phyloP scores from a whole-genome alignment of 441 rosid species.

The Gossypium trilobum region DNA sequence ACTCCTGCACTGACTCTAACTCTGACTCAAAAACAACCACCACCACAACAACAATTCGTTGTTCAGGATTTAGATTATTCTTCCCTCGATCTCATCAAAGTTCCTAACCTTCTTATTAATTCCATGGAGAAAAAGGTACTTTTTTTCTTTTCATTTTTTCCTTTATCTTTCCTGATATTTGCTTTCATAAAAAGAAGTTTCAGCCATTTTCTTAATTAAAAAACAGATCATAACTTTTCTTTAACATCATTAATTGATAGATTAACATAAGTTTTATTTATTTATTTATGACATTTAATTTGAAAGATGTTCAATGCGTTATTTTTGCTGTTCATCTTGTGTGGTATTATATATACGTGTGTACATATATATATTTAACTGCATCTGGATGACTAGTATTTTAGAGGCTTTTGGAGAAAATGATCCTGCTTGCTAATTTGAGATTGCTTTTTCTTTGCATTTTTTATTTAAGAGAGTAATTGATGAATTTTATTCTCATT shows the following conservation, averaged over 20 bases:
- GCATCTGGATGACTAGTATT: background rate
- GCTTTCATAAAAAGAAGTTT: background rate
- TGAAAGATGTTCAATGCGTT: background rate
- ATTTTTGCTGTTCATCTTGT: background rate
- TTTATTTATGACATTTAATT: background rate
- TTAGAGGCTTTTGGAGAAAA: background rate
- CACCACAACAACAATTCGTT: background rate
- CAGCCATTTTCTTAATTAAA: background rate
- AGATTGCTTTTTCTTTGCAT: background rate
- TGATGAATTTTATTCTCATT: background rate
- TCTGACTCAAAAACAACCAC: background rate
- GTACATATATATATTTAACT: background rate
- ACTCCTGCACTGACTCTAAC: background rate
- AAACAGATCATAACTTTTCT: background rate
- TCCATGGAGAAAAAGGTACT: slow-evolving; percentile 78
- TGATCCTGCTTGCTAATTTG: background rate
- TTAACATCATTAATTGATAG: background rate
- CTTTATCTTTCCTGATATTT: background rate
- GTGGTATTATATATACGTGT: background rate
- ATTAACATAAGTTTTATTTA: background rate
- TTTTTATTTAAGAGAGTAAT: background rate
- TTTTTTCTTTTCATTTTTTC: background rate
- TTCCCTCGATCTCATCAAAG: slow-evolving; percentile 40
- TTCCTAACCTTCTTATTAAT: slow-evolving; percentile 37
- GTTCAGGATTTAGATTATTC: slow-evolving; percentile 43